Base-by-base conservation (phyloP, 2,329 filamentous ascomycete species). In the Davidsoniella neocaledoniae region DNA sequence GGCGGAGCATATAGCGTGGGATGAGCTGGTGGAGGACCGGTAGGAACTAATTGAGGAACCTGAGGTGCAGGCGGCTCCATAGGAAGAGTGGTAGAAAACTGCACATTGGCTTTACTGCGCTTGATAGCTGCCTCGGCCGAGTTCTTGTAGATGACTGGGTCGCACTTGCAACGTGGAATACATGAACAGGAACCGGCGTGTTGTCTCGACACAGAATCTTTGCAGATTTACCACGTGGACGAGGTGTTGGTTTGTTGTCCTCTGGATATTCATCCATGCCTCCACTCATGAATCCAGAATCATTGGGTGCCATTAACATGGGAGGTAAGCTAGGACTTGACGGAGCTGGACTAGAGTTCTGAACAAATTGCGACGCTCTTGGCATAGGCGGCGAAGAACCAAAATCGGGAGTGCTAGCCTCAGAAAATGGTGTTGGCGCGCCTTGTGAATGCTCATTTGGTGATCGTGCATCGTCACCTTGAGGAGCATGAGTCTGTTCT, bases 311-410 rank as follows among this genome's bases (percentile, higher is more conserved):
- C 48, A 79, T 77, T 23, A 69, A 73, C 68, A 81, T 79, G 0
- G 76, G 74, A 6, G 77, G 77, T 46, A 87, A 70, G 41, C 78
- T 73, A 2, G 90, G 91, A 60, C 90, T 96, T 2, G 88, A 94
- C 23, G 81, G 77, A 25, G 77, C 76, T 4, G 82, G 79, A 52
- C 76, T 79, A 2, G 74, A 76, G 46, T 62, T 69, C 26, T 72
- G 66, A 56, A 53, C 23, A 44, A 70, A 78, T 41, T 70, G 64
- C 26, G 71, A 68, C 37, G 73, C 73, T 55, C 77, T 74, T 54
- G 87, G 78, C 1, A 93, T 72, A 1, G 91, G 91, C 12, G 90
- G 90, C 3, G 90, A 96, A 0, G 91, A 96, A 1, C 83, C 83
- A 57, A 96, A 86, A 49, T 86, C 84, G 45, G 78, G 79, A 3